Evolutionary conservation across 2,329 filamentous ascomycete species (phyloP), one percentile per base, ranked within the genome.

Genomic region (Sordariomycetes sp.): DNA sequence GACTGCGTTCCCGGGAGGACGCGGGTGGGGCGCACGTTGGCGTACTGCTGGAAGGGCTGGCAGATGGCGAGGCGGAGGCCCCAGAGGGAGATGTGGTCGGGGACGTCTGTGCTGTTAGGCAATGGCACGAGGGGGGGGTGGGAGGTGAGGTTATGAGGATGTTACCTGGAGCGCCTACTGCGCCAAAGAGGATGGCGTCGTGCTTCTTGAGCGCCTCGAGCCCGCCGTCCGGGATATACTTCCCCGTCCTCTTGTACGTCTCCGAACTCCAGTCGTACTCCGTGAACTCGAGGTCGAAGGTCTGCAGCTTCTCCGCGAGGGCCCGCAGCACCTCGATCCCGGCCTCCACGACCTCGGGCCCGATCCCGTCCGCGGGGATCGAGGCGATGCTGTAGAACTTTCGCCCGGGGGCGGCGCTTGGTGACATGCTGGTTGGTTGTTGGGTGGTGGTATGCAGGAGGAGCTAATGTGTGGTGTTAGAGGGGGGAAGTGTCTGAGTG

Each of bases 181-280:
- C 81, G 14, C 83, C 83, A 60, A 87, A 87, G 11, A 86, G 72
- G 55, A 86, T 85, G 0, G 83, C 83, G 62, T 87, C 79, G 59
- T 73, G 69, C 60, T 69, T 69, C 63, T 68, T 71, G 28, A 73
- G 64, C 50, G 64, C 61, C 37, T 69, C 65, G 8, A 70, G 63
- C 14, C 66, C 69, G 74, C 80, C 61, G 0, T 67, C 65, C 0
- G 67, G 67, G 8, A 69, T 68, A 43, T 86, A 88, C 62, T 80
- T 77, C 1, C 86, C 86, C 0, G 79, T 84, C 66, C 79, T 78
- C 67, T 85, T 85, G 70, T 85, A 88, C 0, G 77, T 82, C 18
- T 84, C 80, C 0, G 82, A 86, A 62, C 80, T 83, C 85, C 85
- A 88, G 67, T 87, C 82, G 63, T 80, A 86, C 62, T 83, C 72